Conservation (phyloP, 176 grass and related monocot genomes). For the Aegilops speltoides region DNA sequence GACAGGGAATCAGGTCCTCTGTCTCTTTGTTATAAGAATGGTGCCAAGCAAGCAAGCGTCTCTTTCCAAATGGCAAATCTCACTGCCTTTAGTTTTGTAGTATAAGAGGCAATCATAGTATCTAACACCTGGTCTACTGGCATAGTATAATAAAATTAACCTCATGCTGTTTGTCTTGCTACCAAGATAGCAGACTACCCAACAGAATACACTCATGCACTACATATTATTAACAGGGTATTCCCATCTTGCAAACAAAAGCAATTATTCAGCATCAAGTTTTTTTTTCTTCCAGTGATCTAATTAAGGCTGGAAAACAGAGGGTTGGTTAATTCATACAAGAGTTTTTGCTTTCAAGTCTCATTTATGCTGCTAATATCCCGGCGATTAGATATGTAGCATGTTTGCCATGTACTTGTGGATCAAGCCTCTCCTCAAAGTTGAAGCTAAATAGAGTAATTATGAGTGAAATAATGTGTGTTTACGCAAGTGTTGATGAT, state of each 20-base stretch:
- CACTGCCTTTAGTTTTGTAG: neutral
- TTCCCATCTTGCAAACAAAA: no score
- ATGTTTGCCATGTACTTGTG: neutral
- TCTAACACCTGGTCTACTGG: neutral
- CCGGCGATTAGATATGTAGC: no score
- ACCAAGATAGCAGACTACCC: neutral
- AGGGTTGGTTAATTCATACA: no score
- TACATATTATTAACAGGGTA: neutral
- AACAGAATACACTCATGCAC: neutral
- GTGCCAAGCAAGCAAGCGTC: neutral
- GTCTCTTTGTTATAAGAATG: constrained; percentile 1
- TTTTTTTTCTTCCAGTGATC: no score
- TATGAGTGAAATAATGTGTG: neutral
- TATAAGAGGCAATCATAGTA: neutral
- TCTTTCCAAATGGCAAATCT: constrained; percentile 28
- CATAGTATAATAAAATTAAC: neutral
- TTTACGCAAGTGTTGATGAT: neutral
- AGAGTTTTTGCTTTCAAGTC: no score
- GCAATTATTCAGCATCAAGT: no score
- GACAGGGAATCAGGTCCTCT: constrained; percentile 4
- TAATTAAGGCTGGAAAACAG: no score
- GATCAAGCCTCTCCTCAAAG: neutral
- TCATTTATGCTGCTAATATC: no score
- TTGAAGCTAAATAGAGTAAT: neutral
- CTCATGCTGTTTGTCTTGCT: neutral